phyloP scores from a whole-genome alignment of 2,329 filamentous ascomycete genomes.

The Didymella pinodella region DNA sequence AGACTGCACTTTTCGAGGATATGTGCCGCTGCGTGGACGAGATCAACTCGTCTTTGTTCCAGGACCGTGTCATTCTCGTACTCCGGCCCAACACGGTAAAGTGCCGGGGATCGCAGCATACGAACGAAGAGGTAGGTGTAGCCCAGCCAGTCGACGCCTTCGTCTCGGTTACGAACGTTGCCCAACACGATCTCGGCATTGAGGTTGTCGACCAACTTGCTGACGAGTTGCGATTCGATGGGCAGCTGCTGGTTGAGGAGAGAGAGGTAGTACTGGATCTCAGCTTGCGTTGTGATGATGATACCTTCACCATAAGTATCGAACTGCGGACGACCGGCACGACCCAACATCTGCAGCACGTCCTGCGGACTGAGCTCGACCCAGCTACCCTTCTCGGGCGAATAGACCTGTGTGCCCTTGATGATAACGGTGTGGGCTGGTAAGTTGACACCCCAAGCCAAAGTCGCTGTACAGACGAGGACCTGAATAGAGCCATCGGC shows the following conservation, averaged over 20 bases:
- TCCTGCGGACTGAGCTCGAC: slow-evolving; percentile 97
- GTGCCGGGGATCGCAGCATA: slow-evolving; percentile 92
- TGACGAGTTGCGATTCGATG: slow-evolving; percentile 95
- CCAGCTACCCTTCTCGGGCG: slow-evolving; percentile 98
- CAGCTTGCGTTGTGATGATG: slow-evolving; percentile 93
- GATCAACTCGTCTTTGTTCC: slow-evolving; percentile 96
- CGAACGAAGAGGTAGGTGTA: slow-evolving; percentile 98
- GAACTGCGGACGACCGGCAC: slow-evolving; percentile 94
- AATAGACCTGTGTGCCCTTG: slow-evolving; percentile 98
- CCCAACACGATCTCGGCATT: slow-evolving; percentile 96
- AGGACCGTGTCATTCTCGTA: slow-evolving; percentile 91
- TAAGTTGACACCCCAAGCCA: slow-evolving; percentile 98
- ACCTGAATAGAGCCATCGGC: slow-evolving; percentile 91
- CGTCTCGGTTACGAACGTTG: slow-evolving; percentile 88
- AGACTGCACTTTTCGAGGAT: slow-evolving; percentile 87
- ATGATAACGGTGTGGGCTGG: slow-evolving; percentile 98
- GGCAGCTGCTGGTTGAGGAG: slow-evolving; percentile 96
- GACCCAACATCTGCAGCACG: slow-evolving; percentile 97
- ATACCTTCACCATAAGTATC: slow-evolving; percentile 98
- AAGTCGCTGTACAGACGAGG: slow-evolving; percentile 94
- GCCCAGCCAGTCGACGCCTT: slow-evolving; percentile 98
- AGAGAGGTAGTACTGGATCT: slow-evolving; percentile 97
- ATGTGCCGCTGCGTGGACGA: slow-evolving; percentile 90
- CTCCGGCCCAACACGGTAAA: slow-evolving; percentile 95
- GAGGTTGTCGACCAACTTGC: slow-evolving; percentile 91